Evolutionary conservation across 495 filamentous ascomycete species (phyloP).

Genomic region (Lophiotrema nucula): DNA sequence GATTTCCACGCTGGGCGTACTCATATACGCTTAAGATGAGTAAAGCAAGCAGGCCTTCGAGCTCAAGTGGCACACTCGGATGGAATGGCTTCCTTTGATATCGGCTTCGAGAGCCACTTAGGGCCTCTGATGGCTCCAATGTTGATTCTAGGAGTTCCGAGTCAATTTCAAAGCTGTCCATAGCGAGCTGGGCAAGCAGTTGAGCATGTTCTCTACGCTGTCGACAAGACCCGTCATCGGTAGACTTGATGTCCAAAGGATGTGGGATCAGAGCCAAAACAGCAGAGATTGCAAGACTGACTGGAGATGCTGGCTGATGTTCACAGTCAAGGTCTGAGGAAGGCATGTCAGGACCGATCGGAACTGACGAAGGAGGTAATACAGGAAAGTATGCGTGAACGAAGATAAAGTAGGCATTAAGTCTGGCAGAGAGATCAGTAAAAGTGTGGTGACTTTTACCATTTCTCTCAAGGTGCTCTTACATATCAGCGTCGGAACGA

Average conservation of each 20-base stretch:
- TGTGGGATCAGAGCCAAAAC: neutral
- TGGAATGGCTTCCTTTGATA: conserved; percentile 53
- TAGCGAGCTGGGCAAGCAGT: conserved; percentile 54
- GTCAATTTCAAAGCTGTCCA: conserved; percentile 55
- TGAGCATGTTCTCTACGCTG: conserved; percentile 56
- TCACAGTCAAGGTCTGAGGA: conserved; percentile 20
- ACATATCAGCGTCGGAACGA: neutral
- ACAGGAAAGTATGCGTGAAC: conserved; percentile 61
- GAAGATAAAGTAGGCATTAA: conserved; percentile 61
- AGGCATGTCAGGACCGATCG: conserved; percentile 47
- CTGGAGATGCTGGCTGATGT: neutral
- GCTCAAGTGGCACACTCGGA: conserved; percentile 50
- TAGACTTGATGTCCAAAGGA: neutral
- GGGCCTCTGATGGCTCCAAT: conserved; percentile 52
- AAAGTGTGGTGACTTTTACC: too few species aligned
- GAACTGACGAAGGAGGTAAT: conserved; percentile 52
- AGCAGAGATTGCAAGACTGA: neutral
- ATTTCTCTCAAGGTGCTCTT: neutral
- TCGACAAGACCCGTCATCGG: conserved; percentile 3
- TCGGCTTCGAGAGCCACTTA: conserved; percentile 47
- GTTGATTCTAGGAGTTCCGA: conserved; percentile 56
- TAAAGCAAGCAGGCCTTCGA: conserved; percentile 56
- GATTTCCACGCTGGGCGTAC: conserved; percentile 60
- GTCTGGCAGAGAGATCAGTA: conserved; percentile 45
- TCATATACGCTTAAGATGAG: conserved; percentile 59